Percentiles rank a stretch among this genome's conserved stretches.
phyloP scores from a whole-genome alignment of 2,329 filamentous ascomycete genomes.

The Leptodontidium sp. region DNA sequence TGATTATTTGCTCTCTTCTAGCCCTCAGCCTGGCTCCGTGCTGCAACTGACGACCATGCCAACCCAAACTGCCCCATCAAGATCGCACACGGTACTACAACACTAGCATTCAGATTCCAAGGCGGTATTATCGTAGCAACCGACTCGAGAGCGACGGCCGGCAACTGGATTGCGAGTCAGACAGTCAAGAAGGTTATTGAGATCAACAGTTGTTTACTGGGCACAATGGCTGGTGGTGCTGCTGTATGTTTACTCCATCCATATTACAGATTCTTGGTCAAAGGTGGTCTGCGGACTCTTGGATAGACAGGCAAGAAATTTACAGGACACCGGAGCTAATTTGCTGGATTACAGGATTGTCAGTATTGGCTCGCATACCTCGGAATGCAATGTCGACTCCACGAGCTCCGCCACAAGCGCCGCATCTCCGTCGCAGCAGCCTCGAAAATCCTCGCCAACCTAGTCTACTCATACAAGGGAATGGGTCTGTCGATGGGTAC shows the following conservation, averaged over 20 bases:
- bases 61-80: constrained; percentile 99
- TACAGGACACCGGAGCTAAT: not conserved
- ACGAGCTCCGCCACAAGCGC: constrained; percentile 99
- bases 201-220: constrained; percentile 92
- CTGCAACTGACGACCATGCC: constrained; percentile 94
- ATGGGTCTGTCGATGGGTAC: constrained; percentile 99
- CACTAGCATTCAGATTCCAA: constrained; percentile 96
- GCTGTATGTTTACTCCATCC: constrained; percentile 63
- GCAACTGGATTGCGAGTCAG: constrained; percentile 99
- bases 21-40: constrained; percentile 94
- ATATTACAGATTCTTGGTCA: not conserved
- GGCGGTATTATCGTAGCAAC: constrained; percentile 98
- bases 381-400: constrained; percentile 98
- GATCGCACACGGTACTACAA: constrained; percentile 98
- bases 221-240: constrained; percentile 98
- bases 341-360: constrained; percentile 71
- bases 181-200: constrained; percentile 99
- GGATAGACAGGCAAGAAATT: not conserved
- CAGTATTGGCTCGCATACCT: constrained; percentile 99
- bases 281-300: not conserved
- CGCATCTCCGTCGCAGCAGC: constrained; percentile 97
- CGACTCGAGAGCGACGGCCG: constrained; percentile 94
- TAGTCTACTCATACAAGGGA: constrained; percentile 98
- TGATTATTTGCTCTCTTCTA: constrained; percentile 49
- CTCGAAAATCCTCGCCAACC: constrained; percentile 97